phyloP scores from a whole-genome alignment of 192 early-diverging fungal species.

The Mortierella alpina region DNA sequence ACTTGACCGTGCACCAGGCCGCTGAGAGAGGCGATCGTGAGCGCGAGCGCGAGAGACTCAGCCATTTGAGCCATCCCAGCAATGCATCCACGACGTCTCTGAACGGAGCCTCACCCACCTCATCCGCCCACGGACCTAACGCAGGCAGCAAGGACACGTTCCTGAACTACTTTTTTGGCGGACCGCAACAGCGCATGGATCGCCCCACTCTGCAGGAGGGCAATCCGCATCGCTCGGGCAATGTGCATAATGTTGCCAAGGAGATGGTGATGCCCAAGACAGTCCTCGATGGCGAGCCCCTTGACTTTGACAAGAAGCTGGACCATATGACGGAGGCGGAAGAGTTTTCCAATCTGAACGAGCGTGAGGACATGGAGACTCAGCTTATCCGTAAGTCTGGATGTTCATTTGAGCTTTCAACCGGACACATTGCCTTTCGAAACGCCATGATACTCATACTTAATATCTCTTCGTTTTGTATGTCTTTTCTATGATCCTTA shows the following conservation, averaged over 20 bases:
- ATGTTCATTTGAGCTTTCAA: not conserved
- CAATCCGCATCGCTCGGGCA: slow-evolving; percentile 6
- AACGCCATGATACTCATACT: not conserved
- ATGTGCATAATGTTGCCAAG: slow-evolving; percentile 37
- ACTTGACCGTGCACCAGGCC: slow-evolving; percentile 53
- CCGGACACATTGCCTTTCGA: not conserved
- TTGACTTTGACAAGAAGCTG: slow-evolving; percentile 25
- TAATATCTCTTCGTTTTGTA: not conserved
- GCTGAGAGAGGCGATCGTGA: slow-evolving; percentile 55
- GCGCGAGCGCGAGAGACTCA: slow-evolving; percentile 41
- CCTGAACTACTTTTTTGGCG: slow-evolving; percentile 66
- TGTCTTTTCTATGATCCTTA: slow-evolving; percentile 20
- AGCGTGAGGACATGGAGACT: slow-evolving; percentile 82
- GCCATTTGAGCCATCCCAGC: slow-evolving; percentile 23
- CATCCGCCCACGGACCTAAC: slow-evolving; percentile 29
- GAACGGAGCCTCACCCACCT: slow-evolving; percentile 32
- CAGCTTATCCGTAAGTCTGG: slow-evolving; percentile 77
- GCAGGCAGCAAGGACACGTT: slow-evolving; percentile 55
- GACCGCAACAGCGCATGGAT: slow-evolving; percentile 34
- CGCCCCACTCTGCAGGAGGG: slow-evolving; percentile 25
- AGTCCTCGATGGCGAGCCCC: slow-evolving; percentile 38
- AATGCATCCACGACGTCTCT: no score
- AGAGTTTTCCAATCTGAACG: slow-evolving; percentile 26
- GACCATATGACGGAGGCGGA: slow-evolving; percentile 20
- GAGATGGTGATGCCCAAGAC: slow-evolving; percentile 57